Percentiles rank a stretch among this genome's conserved stretches.
phyloP scores from a whole-genome alignment of 306 rosid species.

The Malus orientalis region DNA sequence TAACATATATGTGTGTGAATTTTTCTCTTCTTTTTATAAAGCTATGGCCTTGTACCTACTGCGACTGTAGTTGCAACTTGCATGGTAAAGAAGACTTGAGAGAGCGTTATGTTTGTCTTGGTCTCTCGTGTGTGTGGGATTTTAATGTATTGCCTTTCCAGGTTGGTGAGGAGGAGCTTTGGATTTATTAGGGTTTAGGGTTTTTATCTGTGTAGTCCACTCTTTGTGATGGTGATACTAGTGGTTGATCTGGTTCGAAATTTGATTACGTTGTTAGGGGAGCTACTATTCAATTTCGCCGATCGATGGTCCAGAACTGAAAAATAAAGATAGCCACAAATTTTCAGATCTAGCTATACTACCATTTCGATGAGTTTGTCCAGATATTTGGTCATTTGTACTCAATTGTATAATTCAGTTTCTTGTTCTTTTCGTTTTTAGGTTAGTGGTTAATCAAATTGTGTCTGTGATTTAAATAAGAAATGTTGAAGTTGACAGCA shows the following conservation, averaged over 20 bases:
- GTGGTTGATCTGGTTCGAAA: slow-evolving; percentile 11
- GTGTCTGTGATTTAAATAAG: not conserved
- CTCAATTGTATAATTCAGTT: not conserved
- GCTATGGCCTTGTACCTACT: slow-evolving; percentile 10
- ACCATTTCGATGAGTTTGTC: not conserved
- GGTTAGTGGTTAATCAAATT: not conserved
- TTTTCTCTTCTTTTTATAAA: slow-evolving; percentile 32
- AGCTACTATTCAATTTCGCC: too few species aligned
- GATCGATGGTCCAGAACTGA: not conserved
- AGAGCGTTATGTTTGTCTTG: slow-evolving; percentile 28
- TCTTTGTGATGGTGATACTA: slow-evolving; percentile 3
- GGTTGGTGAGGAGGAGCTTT: slow-evolving; percentile 31
- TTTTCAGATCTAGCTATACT: not conserved
- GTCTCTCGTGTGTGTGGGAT: slow-evolving; percentile 1
- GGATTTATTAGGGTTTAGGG: slow-evolving; percentile 27
- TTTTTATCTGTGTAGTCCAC: slow-evolving; percentile 3
- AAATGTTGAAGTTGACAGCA: not conserved
- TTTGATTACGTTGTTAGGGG: not conserved
- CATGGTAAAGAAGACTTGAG: slow-evolving; percentile 19
- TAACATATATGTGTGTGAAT: not conserved
- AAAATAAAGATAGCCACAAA: not conserved
- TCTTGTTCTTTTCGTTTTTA: not conserved
- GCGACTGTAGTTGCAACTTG: slow-evolving; percentile 4
- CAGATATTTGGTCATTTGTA: not conserved
- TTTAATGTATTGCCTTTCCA: slow-evolving; percentile 28